A percentile compares a stretch with the other conserved stretches of the same genome.
These are phyloP conservation scores for Conoideocrella luteorostrata DNA, from an alignment of 2,329 filamentous ascomycete species.

Conservation along the genomic window DNA sequence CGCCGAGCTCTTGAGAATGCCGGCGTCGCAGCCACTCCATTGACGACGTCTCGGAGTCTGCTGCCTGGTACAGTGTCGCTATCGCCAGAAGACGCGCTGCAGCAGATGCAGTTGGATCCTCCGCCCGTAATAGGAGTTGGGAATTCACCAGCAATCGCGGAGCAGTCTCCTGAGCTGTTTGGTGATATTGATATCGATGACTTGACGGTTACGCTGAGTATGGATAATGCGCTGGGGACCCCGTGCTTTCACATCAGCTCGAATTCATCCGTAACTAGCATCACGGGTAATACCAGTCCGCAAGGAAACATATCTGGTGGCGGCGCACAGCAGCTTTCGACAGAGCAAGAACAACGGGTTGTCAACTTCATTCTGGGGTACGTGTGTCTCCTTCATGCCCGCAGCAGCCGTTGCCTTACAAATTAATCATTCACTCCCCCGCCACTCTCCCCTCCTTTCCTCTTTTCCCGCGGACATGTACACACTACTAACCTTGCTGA, in stretches of 20 bases:
- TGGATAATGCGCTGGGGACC: conserved; percentile 33
- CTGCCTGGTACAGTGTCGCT: neutral
- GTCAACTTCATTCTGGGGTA: conserved; percentile 51
- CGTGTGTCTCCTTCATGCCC: conserved; percentile 18
- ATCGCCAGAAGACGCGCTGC: neutral
- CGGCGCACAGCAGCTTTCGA: conserved; percentile 22
- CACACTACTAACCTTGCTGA: neutral
- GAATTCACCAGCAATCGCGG: neutral
- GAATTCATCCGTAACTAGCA: conserved; percentile 14
- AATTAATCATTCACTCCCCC: no score
- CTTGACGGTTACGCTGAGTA: conserved; percentile 33
- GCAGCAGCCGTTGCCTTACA: no score
- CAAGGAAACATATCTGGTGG: conserved; percentile 14
- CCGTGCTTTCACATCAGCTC: conserved; percentile 37
- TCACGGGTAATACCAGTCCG: conserved; percentile 14
- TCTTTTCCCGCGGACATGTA: neutral
- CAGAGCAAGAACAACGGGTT: conserved; percentile 36
- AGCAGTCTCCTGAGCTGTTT: conserved; percentile 21
- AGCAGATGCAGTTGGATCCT: conserved; percentile 8
- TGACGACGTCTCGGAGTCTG: conserved; percentile 2
- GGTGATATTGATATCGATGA: conserved; percentile 29
- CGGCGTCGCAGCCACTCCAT: conserved; percentile 12
- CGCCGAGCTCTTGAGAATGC: conserved; percentile 23
- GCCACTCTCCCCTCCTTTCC: neutral
- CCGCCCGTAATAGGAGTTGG: neutral